Evolutionary conservation across 306 rosid genomes (phyloP), one percentile per base, ranked within the genome.

Genomic region (Quercus engelmannii): DNA sequence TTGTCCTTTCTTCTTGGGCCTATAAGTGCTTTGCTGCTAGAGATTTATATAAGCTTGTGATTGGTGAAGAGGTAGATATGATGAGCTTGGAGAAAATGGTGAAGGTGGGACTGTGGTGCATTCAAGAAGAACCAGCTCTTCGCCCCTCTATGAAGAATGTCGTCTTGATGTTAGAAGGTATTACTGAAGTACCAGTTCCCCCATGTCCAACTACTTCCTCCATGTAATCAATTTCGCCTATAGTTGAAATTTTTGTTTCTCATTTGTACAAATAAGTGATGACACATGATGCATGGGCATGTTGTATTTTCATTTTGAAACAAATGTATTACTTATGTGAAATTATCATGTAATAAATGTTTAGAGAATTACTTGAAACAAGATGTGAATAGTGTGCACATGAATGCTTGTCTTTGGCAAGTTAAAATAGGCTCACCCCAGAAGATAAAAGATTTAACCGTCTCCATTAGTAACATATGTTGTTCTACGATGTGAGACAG

Each of bases 141-240:
- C 78, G 83, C 1, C 83, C 83, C 17, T 79, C 83, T 13, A 79
- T 79, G 83, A 73, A 54, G 71, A 10, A n/a, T 33, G 83, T 73
- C 0, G 20, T 63, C 18, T 54, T 73, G 78, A 73, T 79, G 83
- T 65, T 79, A 8, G 74, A 73, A 64, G 78, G 78, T 18, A 79
- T 79, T 15, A 64, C 69, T 49, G 83, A 73, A 35, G 17, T 79
- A n/a, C 17, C 58, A 0, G 11, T 62, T 73, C 83, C 83, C 20
- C 78, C 83, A 31, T 79, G 74, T 64, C 83, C 83, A 6, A 63
- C 38, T 7, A 46, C 1, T 46, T 3, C 52, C 69, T 26, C 28
- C 38, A 11, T 62, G 41, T 63, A 63, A 18, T 14, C 12, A 0
- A 25, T 30, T 35, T 4, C 17, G 0, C 52, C 3, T 11, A 3